Conservation (phyloP, 371 early-diverging fungal species). For the Aphelidium insulamus region DNA sequence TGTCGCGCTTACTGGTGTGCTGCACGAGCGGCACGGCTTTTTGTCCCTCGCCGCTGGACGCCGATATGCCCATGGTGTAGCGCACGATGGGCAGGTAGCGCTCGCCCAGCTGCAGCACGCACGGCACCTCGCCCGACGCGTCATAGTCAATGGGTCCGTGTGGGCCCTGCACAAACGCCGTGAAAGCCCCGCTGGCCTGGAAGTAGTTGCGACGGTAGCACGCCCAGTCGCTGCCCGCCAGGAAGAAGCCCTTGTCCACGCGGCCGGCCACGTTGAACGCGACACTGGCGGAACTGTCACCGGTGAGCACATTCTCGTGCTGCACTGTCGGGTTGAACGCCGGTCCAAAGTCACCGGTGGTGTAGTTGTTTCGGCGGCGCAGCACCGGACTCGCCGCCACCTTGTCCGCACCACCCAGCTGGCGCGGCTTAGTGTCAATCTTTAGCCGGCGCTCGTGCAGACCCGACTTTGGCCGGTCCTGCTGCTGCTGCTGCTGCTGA, state of each 20-base stretch:
- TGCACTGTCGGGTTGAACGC: conserved; percentile 2
- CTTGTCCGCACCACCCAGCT: too few relatives aligned
- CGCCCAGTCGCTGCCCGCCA: conserved; percentile 65
- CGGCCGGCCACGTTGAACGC: conserved; percentile 7
- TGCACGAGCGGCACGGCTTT: conserved; percentile 61
- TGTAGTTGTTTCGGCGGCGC: background rate
- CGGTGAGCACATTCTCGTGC: background rate
- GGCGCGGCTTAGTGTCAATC: too few relatives aligned
- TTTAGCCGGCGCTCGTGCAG: too few relatives aligned
- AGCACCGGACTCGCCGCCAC: background rate
- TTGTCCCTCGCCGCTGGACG: conserved; percentile 23
- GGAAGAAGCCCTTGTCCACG: conserved; percentile 54
- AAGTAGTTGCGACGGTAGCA: conserved; percentile 91
- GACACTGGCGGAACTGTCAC: conserved; percentile 2
- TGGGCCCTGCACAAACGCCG: background rate
- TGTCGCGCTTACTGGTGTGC: conserved; percentile 83
- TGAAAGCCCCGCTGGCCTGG: conserved; percentile 56
- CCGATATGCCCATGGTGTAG: conserved; percentile 21
- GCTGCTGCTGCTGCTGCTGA: too few relatives aligned
- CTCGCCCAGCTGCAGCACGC: too few relatives aligned
- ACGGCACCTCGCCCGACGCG: background rate
- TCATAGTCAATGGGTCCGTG: background rate
- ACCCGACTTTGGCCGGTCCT: too few relatives aligned
- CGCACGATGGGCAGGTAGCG: too few relatives aligned
- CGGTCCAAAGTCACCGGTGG: background rate